Base-by-base conservation (phyloP, 129 eudicot species). In the Scalesia atractyloides region DNA sequence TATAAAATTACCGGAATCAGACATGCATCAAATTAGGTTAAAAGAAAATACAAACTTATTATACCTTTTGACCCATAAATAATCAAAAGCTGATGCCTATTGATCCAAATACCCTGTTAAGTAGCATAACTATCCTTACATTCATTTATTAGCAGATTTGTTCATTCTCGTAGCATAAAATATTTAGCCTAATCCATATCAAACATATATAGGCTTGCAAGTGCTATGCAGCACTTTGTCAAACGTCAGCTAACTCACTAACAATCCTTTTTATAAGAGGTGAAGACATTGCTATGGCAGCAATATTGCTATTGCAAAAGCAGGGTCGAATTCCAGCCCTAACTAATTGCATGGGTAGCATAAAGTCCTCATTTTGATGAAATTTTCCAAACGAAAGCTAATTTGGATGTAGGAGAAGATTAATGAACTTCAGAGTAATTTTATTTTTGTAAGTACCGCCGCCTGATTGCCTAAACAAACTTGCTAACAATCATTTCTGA, bases 351-450 rank as follows among this genome's bases (percentile, higher is more conserved):
- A 52, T 16, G 44, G 26, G 26, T 19, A 43, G 53, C 18, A 66
- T 49, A 68, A 68, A 12, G 4, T 50, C 73, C 47, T 66, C n/a
- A 49, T 68, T 30, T 26, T 48, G 6, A 51, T 70, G 51, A 19
- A 37, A 70, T 12, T 54, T 1, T 10, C 19, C 66, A 39, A 71
- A 18, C 12, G 7, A 59, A 20, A 48, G 30, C 17, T 57, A 13
- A 7, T 8, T 11, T 41, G 12, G 6, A 64, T 30, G 30, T 53
- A 16, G 17, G 50, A 62, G 46, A 20, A 76, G 47, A 16, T 1
- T 1, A 61, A 59, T 19, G 48, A 60, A 91, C 98, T 96, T 92
- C 96, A 14, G 94, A 90, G 79, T 86, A 89, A 77, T 79, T 89
- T 87, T 84, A 81, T 85, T 87, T 62, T 80, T 85, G 15, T 94